Evolutionary conservation across 768 basidiomycete species (phyloP).

Genomic region (Naganishia antarctica): DNA sequence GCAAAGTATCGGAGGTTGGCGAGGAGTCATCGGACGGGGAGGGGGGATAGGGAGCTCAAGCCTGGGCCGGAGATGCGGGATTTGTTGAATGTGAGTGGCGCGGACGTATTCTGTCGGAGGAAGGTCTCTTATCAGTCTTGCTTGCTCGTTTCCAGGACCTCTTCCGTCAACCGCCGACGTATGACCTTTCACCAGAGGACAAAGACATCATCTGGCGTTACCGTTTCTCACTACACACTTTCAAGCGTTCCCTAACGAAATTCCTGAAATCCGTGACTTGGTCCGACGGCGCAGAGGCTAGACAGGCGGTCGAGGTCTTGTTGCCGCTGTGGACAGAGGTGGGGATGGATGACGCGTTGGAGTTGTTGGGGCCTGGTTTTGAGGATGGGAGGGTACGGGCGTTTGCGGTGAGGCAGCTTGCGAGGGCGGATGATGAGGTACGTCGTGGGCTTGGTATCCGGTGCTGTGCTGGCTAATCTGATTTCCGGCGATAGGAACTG

Average conservation of each 20-base stretch:
- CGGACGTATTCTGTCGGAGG: neutral
- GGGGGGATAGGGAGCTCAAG: slow-evolving; percentile 90
- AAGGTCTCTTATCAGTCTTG: neutral
- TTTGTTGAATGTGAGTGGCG: slow-evolving; percentile 70
- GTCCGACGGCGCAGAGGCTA: slow-evolving; percentile 92
- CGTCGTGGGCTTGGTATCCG: slow-evolving; percentile 35
- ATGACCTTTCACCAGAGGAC: slow-evolving; percentile 77
- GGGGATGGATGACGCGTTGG: slow-evolving; percentile 92
- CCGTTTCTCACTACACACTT: slow-evolving; percentile 93
- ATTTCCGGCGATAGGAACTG: slow-evolving; percentile 62
- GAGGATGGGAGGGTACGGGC: slow-evolving; percentile 66
- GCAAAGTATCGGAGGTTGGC: slow-evolving; percentile 92
- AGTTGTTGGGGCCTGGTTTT: slow-evolving; percentile 85
- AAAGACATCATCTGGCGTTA: slow-evolving; percentile 98
- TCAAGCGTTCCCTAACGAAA: slow-evolving; percentile 82
- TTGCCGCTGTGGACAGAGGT: slow-evolving; percentile 95
- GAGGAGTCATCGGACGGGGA: slow-evolving; percentile 88
- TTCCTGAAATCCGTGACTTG: slow-evolving; percentile 97
- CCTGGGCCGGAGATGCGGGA: slow-evolving; percentile 94
- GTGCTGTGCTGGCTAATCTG: neutral
- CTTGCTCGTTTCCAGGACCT: slow-evolving; percentile 60
- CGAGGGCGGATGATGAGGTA: slow-evolving; percentile 90
- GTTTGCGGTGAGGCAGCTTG: slow-evolving; percentile 87
- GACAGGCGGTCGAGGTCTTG: slow-evolving; percentile 93
- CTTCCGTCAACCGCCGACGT: slow-evolving; percentile 84